Evolutionary conservation across 768 basidiomycete genomes (phyloP), one percentile per base, ranked within the genome.

Genomic region (Serendipita indica): DNA sequence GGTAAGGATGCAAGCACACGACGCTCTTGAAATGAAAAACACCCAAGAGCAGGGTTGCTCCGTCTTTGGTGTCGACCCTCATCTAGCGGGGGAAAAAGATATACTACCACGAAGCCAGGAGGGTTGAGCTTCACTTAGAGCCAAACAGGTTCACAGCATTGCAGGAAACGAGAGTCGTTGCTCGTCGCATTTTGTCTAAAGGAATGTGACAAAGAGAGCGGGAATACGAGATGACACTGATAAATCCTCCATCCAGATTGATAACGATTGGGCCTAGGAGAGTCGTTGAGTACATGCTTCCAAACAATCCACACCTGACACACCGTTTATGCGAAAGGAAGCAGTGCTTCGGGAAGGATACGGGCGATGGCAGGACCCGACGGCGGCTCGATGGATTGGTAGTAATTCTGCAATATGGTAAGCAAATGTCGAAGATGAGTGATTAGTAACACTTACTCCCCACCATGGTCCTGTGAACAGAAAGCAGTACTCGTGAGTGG

Each of bases 381-480:
- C 56, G 79, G 80, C 6, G 80, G 80, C 69, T 83, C 62, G 39
- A 59, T 63, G 32, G 13, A 54, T 18, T 37, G 58, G 58, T 22
- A 59, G 46, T 59, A 59, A 58, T 28, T 35, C 43, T 12, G 30
- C 20, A 20, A 7, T 56, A 22, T 27, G 12, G 20, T 39, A 7
- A 28, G 13, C 4, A 58, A 1, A n/a, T 32, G n/a, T 20, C 27
- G 14, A 58, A 20, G n/a, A 57, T 33, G 16, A 30, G 34, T 20
- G 56, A 30, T 28, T 14, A 39, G 27, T 13, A 20, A 7, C 33
- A 58, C 61, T 45, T 49, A 61, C 57, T 45, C 63, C 64, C 64
- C 64, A 64, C 64, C 80, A 82, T 45, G 78, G 79, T 0, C 80
- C 80, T 60, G 79, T 80, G 60, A 79, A 78, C 81, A 79, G 81